phyloP scores from a whole-genome alignment of 1,284 basidiomycete genomes.

The Melampsora americana region DNA sequence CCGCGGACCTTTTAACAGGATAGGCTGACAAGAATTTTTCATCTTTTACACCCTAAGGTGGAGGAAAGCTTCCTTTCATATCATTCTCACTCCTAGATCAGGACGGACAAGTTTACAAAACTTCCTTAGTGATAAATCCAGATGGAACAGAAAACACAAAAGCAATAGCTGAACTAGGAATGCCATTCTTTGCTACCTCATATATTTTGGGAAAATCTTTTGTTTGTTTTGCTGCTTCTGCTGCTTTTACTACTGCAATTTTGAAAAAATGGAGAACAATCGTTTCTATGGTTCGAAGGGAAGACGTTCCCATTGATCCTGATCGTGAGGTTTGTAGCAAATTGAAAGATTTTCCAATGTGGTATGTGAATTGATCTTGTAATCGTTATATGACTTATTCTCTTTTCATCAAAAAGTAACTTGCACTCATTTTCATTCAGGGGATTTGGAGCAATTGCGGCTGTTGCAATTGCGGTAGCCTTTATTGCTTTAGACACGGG shows the following conservation, averaged over 20 bases:
- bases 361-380: slow-evolving; percentile 11
- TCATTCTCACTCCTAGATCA: slow-evolving; percentile 40
- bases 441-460: slow-evolving; percentile 32
- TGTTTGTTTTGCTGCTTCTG: slow-evolving; percentile 34
- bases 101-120: slow-evolving; percentile 35
- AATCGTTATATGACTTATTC: neutral
- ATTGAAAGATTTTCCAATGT: slow-evolving; percentile 40
- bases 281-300: slow-evolving; percentile 10
- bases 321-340: slow-evolving; percentile 29
- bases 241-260: slow-evolving; percentile 32
- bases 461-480: slow-evolving; percentile 25
- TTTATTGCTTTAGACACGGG: slow-evolving; percentile 15
- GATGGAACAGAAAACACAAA: slow-evolving; percentile 29
- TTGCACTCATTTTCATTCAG: slow-evolving; percentile 8
- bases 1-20: neutral
- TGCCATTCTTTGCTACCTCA: slow-evolving; percentile 36
- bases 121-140: slow-evolving; percentile 22
- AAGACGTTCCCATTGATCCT: slow-evolving; percentile 27
- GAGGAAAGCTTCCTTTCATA: slow-evolving; percentile 41
- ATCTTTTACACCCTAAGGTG: slow-evolving; percentile 2
- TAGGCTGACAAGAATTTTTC: neutral
- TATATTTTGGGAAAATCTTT: slow-evolving; percentile 41
- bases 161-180: slow-evolving; percentile 21
- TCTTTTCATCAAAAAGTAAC: neutral
- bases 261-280: slow-evolving; percentile 20